Conservation (phyloP, 768 basidiomycete genomes). For the Mycena indigotica region DNA sequence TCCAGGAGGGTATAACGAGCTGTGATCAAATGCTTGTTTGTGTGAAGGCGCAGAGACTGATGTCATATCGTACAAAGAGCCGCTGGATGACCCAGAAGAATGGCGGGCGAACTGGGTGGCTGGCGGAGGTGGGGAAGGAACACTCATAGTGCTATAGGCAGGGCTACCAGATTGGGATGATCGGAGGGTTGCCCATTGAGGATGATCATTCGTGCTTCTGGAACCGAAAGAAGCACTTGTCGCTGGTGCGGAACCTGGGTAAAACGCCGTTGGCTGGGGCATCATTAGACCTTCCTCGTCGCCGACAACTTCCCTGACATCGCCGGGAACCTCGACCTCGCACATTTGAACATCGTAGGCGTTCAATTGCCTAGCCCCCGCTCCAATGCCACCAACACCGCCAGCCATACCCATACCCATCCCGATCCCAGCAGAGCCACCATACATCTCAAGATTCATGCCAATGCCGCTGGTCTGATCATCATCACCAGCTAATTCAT, state of each 20-base stretch:
- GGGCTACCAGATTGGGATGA: conserved; percentile 39
- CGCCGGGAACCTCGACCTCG: conserved; percentile 61
- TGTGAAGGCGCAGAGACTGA: conserved; percentile 72
- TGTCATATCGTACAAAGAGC: conserved; percentile 37
- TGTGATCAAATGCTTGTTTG: conserved; percentile 66
- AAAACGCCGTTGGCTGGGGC: conserved; percentile 20
- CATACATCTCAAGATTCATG: conserved; percentile 27
- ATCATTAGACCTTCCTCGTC: conserved; percentile 60
- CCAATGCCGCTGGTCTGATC: conserved; percentile 33
- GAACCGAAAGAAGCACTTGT: conserved; percentile 22
- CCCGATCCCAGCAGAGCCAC: conserved; percentile 23
- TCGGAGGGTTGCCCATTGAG: conserved; percentile 40
- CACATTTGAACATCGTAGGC: conserved; percentile 54
- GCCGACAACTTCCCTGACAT: conserved; percentile 56
- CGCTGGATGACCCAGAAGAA: conserved; percentile 34
- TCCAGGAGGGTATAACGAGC: conserved; percentile 49
- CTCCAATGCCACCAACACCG: conserved; percentile 19
- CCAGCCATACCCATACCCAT: conserved; percentile 31
- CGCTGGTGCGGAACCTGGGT: conserved; percentile 23
- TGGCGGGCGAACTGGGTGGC: conserved; percentile 14
- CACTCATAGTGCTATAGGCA: conserved; percentile 42
- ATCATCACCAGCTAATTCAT: conserved; percentile 32
- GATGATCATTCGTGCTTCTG: conserved; percentile 28
- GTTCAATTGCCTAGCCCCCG: conserved; percentile 25
- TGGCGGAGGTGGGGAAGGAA: conserved; percentile 41